Conservation (phyloP, 305 asterid genomes). For the Fraxinus albicans region DNA sequence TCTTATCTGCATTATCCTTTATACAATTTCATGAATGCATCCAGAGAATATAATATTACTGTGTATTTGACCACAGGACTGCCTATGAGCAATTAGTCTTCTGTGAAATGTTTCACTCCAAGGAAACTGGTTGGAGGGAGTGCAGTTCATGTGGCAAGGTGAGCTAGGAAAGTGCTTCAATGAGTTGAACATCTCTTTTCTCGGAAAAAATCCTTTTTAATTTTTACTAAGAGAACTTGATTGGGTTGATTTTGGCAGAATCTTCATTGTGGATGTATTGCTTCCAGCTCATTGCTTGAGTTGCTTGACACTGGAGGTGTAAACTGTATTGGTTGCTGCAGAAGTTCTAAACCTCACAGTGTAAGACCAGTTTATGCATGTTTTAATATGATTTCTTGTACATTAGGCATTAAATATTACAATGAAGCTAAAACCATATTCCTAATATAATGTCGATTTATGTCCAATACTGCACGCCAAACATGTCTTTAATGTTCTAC, state of each 20-base stretch:
- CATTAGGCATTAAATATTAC: not conserved
- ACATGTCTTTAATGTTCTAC: not conserved
- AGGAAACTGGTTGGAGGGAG: slow-evolving; percentile 93
- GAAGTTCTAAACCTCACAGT: slow-evolving; percentile 42
- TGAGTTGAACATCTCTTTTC: not conserved
- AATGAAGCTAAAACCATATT: not conserved
- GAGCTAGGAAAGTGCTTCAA: slow-evolving; percentile 14
- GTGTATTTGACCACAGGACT: slow-evolving; percentile 45
- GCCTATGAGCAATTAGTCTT: slow-evolving; percentile 72
- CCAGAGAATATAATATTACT: slow-evolving; percentile 13
- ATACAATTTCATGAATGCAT: slow-evolving; percentile 2
- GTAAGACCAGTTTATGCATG: slow-evolving; percentile 49
- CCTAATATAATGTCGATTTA: not conserved
- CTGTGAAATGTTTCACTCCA: slow-evolving; percentile 80
- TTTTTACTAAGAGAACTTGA: slow-evolving; percentile 12
- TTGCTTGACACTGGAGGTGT: slow-evolving; percentile 83
- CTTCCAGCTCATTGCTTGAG: slow-evolving; percentile 68
- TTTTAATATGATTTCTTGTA: slow-evolving; percentile 9
- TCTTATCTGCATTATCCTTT: not conserved
- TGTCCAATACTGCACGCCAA: not conserved
- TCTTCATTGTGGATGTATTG: slow-evolving; percentile 95
- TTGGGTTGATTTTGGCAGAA: slow-evolving; percentile 49
- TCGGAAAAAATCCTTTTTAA: slow-evolving; percentile 1
- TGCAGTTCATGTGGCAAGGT: slow-evolving; percentile 89
- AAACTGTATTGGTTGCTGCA: slow-evolving; percentile 63